Evolutionary conservation across 2,329 filamentous ascomycete species (phyloP), one percentile per base, ranked within the genome.

Genomic region (Fusarium sambucinum): DNA sequence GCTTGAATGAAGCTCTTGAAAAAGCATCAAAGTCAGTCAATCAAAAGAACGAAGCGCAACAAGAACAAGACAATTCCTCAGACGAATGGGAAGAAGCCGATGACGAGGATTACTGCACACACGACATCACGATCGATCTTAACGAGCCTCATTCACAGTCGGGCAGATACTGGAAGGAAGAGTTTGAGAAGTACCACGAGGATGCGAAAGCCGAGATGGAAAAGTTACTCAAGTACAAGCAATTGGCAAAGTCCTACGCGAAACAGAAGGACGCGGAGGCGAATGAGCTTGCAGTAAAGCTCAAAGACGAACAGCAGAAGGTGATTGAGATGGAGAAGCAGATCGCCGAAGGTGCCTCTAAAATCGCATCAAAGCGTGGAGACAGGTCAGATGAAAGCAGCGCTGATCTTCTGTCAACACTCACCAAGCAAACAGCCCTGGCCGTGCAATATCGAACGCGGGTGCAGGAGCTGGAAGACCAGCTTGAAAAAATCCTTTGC

Each of bases 141-240:
- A 90, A 90, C 66, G 89, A 92, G 72, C 92, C 92, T 9, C 87
- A 89, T 66, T 93, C 91, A 3, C 86, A 90, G 61, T 93, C 91
- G 6, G 92, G 91, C 9, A 89, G 86, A 72, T 94, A 92, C 78
- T 95, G 92, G 92, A 94, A 94, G 78, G 85, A 87, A 25, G 87
- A 93, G 74, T 94, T 92, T 72, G 86, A 92, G 69, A 86, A 84
- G 55, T 95, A 94, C 74, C 89, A 92, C 48, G 84, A 87, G 44
- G 90, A 91, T 66, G 92, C 91, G 66, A 88, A 88, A 76, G 85
- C 84, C 42, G 90, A 94, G 77, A 90, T 94, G 83, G 89, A 89
- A 80, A 92, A 91, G 80, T 83, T 95, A 74, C 86, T 94, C 75
- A 88, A 88, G 75, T 94, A 94, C 82, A 93, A 94, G 81, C 88